These are phyloP conservation scores for Aspergillus kassunensis DNA, from an alignment of 495 filamentous ascomycete species.

Conservation along the genomic window DNA sequence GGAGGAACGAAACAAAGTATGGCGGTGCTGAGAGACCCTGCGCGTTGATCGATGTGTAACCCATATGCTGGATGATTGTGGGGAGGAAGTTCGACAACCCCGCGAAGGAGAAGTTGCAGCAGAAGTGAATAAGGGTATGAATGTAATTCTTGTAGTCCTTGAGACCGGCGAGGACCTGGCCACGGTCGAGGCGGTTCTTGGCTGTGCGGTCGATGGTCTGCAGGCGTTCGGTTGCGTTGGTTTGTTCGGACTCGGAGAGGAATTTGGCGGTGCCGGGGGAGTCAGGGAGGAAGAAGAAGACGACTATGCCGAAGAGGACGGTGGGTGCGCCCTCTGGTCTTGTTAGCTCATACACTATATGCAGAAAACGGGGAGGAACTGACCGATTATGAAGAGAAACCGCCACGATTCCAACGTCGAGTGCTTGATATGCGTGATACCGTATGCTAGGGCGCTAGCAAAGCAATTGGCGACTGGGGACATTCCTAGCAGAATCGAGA, in stretches of 20 bases:
- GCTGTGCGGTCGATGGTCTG: slow-evolving; percentile 22
- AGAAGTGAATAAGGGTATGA: slow-evolving; percentile 27
- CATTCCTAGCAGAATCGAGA: slow-evolving; percentile 64
- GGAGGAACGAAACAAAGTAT: slow-evolving; percentile 65
- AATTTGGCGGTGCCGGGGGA: slow-evolving; percentile 61
- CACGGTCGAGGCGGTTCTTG: slow-evolving; percentile 20
- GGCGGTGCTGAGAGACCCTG: slow-evolving; percentile 73
- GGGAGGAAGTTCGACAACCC: slow-evolving; percentile 69
- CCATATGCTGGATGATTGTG: slow-evolving; percentile 65
- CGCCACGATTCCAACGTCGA: slow-evolving; percentile 22
- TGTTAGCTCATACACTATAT: neutral
- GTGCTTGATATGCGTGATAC: slow-evolving; percentile 51
- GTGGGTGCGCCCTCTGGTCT: slow-evolving; percentile 65
- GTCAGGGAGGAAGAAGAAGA: slow-evolving; percentile 63
- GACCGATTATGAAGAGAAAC: slow-evolving; percentile 29
- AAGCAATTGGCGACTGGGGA: slow-evolving; percentile 73
- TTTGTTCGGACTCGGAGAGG: slow-evolving; percentile 55
- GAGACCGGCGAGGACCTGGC: slow-evolving; percentile 22
- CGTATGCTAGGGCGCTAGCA: slow-evolving; percentile 70
- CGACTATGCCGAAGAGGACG: slow-evolving; percentile 54
- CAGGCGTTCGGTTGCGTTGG: slow-evolving; percentile 22
- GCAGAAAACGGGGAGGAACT: neutral
- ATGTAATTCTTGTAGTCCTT: slow-evolving; percentile 29
- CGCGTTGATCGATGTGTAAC: slow-evolving; percentile 58
- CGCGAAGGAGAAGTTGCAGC: slow-evolving; percentile 28